These are phyloP conservation scores for Kodamaea sp. DNA, from an alignment of 1,139 yeast species.

Conservation along the genomic window DNA sequence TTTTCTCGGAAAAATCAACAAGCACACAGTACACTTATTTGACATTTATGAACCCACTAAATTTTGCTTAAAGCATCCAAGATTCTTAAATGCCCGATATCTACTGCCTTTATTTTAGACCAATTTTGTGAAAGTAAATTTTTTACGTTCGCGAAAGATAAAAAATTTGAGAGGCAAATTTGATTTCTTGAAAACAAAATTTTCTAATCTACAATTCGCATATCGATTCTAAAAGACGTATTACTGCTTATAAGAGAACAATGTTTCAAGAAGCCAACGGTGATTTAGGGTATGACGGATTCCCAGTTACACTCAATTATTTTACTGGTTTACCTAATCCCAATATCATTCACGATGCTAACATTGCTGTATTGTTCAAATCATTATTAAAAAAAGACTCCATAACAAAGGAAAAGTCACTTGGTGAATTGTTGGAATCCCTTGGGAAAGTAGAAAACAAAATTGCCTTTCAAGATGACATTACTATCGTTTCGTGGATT, in stretches of 20 bases:
- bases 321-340: conserved; percentile 78
- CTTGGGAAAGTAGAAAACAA: conserved; percentile 8
- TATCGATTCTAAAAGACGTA: no score
- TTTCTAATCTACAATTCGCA: no score
- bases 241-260: neutral
- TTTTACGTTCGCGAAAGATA: no score
- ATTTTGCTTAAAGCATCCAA: no score
- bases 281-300: conserved; percentile 50
- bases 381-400: conserved; percentile 74
- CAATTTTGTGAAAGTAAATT: no score
- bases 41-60: no score
- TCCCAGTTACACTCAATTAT: conserved; percentile 68
- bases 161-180: no score
- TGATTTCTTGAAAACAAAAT: no score
- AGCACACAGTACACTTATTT: no score
- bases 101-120: no score
- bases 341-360: conserved; percentile 52
- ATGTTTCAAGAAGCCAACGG: conserved; percentile 11
- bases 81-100: no score
- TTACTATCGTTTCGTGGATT: conserved; percentile 64
- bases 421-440: conserved; percentile 45
- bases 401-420: conserved; percentile 78
- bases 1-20: no score
- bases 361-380: conserved; percentile 64
- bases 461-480: conserved; percentile 36